A percentile compares a stretch with the other conserved stretches of the same genome.
These are phyloP conservation scores for Candida ortonii DNA, from an alignment of 805 yeast species.

Conservation along the genomic window DNA sequence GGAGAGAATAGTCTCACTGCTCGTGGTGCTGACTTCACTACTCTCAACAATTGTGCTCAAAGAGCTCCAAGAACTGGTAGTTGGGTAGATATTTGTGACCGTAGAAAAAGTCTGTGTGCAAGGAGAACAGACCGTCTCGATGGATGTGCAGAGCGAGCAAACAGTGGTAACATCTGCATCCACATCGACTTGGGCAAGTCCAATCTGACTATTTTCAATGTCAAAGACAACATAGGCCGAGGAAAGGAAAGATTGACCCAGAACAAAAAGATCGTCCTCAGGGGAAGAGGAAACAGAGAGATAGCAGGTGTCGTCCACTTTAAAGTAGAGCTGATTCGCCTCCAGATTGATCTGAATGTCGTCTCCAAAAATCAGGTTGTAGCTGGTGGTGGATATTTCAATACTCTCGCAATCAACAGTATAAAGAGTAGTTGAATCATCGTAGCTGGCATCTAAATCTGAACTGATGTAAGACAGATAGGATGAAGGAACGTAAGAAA, in stretches of 20 bases:
- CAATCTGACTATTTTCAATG: constrained; percentile 52
- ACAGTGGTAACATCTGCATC: constrained; percentile 16
- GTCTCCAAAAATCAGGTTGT: constrained; percentile 18
- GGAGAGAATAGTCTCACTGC: constrained; percentile 2
- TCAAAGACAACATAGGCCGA: constrained; percentile 65
- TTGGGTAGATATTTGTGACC: constrained; percentile 12
- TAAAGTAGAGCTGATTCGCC: constrained; percentile 21
- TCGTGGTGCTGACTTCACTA: constrained; percentile 2
- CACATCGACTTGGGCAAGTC: constrained; percentile 49
- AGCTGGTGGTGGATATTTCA: constrained; percentile 10
- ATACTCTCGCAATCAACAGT: constrained; percentile 22
- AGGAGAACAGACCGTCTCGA: constrained; percentile 16
- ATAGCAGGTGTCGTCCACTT: constrained; percentile 20
- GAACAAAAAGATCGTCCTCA: constrained; percentile 31
- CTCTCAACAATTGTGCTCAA: constrained; percentile 4
- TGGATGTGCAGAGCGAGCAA: constrained; percentile 14
- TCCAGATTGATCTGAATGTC: constrained; percentile 20
- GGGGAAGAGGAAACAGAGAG: constrained; percentile 18
- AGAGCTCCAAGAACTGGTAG: constrained; percentile 5
- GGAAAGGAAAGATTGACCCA: constrained; percentile 68
- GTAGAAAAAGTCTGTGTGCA: constrained; percentile 13
- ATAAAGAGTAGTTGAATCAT: constrained; percentile 19
- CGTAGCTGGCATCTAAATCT: constrained; percentile 17
- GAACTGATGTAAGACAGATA: constrained; percentile 18
- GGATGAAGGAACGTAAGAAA: constrained; percentile 44